Base-by-base conservation (phyloP, 352 stramenopile species). In the Ochromonadaceae sp. region DNA sequence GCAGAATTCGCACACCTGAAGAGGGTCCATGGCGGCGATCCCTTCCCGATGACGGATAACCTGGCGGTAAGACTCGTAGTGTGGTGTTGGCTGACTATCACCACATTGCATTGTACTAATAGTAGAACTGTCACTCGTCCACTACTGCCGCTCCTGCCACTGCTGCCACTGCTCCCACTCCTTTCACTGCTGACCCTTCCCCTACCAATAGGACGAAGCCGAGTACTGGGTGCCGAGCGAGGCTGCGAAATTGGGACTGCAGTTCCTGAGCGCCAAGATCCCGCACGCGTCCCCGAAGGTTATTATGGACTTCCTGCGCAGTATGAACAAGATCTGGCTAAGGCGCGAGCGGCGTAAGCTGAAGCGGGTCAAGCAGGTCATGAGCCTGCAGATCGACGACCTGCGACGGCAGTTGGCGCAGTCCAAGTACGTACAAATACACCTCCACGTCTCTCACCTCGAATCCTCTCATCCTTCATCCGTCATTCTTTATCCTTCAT, bases 301-400 rank as follows among this genome's bases (percentile, higher is more conserved):
- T 12, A 47, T 63, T 26, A 5, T 50, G 34, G 38, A 47, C 7
- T 63, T 63, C 25, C 40, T 63, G 40, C 34, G 55, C 12, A 30
- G 3, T n/a, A 63, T 63, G 55, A 63, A 63, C 41, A 49, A 56
- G 47, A 60, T 63, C 28, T 63, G 55, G 55, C 31, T 63, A 36
- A 5, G 38, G 31, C 7, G 55, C 39, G 55, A 63, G 28, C 9
- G 38, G 41, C 22, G 55, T 14, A 52, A 52, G 41, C 20, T 63
- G 22, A 47, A 63, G 17, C 4, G 35, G 28, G 31, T 63, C 9
- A 63, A 63, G 41, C 39, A 52, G 39, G 35, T 52, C 4, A 41
- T 52, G 2, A 30, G 25, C 22, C 17, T 44, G 40, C 17, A 44
- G 9, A 49, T 60, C 9, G 31, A 60, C 4, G 38, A 63, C 31